These are phyloP conservation scores for Clitocybe nebularis DNA, from an alignment of 1,284 basidiomycete genomes.

Conservation along the genomic window DNA sequence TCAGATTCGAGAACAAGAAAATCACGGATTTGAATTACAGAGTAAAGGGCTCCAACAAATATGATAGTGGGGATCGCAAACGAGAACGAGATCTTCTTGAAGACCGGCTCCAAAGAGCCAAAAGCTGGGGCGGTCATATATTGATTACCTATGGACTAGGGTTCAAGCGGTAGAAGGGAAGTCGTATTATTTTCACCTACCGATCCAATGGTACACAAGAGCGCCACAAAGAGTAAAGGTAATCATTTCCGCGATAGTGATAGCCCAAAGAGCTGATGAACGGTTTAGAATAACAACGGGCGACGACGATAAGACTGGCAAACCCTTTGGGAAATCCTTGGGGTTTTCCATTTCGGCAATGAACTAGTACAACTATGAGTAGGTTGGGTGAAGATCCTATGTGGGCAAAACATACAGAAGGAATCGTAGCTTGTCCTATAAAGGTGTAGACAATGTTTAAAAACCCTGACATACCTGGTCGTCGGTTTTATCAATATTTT, in stretches of 20 bases:
- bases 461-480: slow-evolving; percentile 38
- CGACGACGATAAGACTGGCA: slow-evolving; percentile 4
- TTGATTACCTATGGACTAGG: slow-evolving; percentile 33
- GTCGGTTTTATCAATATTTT: not conserved
- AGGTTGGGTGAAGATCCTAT: too few species aligned
- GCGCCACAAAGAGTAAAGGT: slow-evolving; percentile 61
- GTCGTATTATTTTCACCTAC: slow-evolving; percentile 14
- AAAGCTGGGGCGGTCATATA: slow-evolving; percentile 51
- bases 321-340: slow-evolving; percentile 60
- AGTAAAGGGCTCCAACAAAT: slow-evolving; percentile 44
- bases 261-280: slow-evolving; percentile 38
- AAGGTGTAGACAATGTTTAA: slow-evolving; percentile 55
- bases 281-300: not conserved
- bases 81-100: slow-evolving; percentile 44
- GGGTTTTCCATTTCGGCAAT: slow-evolving; percentile 58
- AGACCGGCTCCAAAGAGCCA: slow-evolving; percentile 36
- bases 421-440: slow-evolving; percentile 55
- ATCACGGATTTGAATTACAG: too few species aligned
- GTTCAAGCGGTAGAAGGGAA: not conserved
- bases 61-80: slow-evolving; percentile 51
- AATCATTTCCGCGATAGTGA: slow-evolving; percentile 49
- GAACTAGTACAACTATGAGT: slow-evolving; percentile 36
- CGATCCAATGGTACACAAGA: slow-evolving; percentile 54
- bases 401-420: slow-evolving; percentile 26
- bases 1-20: too few species aligned